Base-by-base conservation (phyloP, 306 rosid genomes). In the Betula pendula region DNA sequence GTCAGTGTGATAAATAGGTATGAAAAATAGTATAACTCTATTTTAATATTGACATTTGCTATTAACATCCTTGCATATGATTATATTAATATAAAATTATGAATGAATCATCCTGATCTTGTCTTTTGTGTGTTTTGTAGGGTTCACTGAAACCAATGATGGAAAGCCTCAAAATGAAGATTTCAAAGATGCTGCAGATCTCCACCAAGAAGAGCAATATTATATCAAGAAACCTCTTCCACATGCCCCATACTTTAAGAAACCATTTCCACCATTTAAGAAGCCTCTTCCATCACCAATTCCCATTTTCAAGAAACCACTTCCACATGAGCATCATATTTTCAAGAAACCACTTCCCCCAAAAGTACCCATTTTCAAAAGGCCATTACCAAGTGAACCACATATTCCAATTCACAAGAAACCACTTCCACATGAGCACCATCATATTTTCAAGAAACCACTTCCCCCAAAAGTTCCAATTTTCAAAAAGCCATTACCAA, bases 401-500 rank as follows among this genome's bases (percentile, higher is more conserved):
- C n/a, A n/a, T n/a, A n/a, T n/a, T n/a, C n/a, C n/a, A n/a, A n/a
- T n/a, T n/a, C n/a, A n/a, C n/a, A n/a, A 25, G 59, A 29, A 70
- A n/a, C 71, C 50, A 12, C 15, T 9, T 4, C 79, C 40, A 53
- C 81, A 17, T 13, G 8, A 45, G 49, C 14, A 45, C n/a, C n/a
- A n/a, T 8, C 60, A 24, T 19, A 5, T 81, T 1, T 47, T 40
- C 0, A 47, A 72, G 72, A 78, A 78, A 2, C 71, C 76, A n/a
- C 9, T 43, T 0, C 73, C 20, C 4, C 71, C 60, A 7, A 80
- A 33, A 17, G 20, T 73, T 8, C 85, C 83, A 2, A 48, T 82
- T 33, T 82, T 80, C 2, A 51, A 79, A 1, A 80, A 68, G 17
- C 83, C n/a, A n/a, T n/a, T n/a, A n/a, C n/a, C n/a, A n/a, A n/a